A percentile compares a stretch with the other conserved stretches of the same genome.
phyloP scores from a whole-genome alignment of 768 basidiomycete species.

The Hericium alpestre region DNA sequence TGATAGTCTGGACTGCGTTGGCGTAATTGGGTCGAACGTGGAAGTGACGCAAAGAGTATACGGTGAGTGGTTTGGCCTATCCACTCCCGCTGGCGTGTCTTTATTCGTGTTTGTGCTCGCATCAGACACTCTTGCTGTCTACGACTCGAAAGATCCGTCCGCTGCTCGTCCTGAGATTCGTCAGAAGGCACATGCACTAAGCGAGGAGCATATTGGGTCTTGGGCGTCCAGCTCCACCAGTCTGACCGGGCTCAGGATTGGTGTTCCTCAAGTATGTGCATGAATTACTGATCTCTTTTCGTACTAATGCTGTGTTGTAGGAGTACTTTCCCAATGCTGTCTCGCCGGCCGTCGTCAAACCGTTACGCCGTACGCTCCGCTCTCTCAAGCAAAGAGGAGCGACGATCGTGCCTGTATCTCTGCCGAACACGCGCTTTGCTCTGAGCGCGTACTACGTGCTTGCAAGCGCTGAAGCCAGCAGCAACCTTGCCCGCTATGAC shows the following conservation, averaged over 20 bases:
- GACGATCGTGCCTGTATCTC: constrained; percentile 55
- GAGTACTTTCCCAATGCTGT: constrained; percentile 79
- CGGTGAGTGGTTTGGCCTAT: constrained; percentile 31
- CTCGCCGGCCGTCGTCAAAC: constrained; percentile 30
- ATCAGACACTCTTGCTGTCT: constrained; percentile 25
- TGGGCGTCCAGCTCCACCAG: background rate
- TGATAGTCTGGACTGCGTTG: constrained; percentile 91
- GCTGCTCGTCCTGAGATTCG: constrained; percentile 37
- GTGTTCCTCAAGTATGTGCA: constrained; percentile 55
- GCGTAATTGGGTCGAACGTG: constrained; percentile 56
- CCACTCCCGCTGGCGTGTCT: background rate
- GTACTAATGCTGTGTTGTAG: constrained; percentile 18
- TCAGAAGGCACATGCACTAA: constrained; percentile 21
- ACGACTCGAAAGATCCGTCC: constrained; percentile 70
- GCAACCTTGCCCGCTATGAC: constrained; percentile 83
- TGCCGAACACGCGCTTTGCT: constrained; percentile 61
- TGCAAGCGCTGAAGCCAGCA: constrained; percentile 87
- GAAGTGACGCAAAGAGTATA: constrained; percentile 44
- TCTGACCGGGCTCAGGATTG: constrained; percentile 53
- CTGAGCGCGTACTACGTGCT: constrained; percentile 95
- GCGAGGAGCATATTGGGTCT: background rate
- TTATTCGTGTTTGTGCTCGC: background rate
- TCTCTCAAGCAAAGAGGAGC: constrained; percentile 47
- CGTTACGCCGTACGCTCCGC: constrained; percentile 36
- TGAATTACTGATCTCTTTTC: background rate